These are phyloP conservation scores for Coprinopsis cinerea DNA, from an alignment of 768 basidiomycete genomes.

Conservation along the genomic window DNA sequence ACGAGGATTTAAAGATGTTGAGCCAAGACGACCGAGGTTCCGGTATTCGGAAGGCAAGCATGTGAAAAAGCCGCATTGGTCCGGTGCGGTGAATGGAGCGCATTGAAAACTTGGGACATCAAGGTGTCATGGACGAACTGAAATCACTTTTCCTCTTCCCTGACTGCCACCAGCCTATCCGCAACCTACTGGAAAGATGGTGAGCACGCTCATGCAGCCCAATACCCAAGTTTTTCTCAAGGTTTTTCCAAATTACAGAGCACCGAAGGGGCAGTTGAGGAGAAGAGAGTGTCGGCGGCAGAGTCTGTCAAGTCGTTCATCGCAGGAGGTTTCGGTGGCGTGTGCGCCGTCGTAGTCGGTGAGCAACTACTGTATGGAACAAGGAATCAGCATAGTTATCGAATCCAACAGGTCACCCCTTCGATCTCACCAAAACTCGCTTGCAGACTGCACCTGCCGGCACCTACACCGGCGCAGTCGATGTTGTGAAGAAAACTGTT, in stretches of 20 bases:
- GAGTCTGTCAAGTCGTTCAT: slow-evolving; percentile 78
- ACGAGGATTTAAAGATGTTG: not conserved
- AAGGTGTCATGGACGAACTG: slow-evolving; percentile 3
- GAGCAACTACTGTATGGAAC: no score
- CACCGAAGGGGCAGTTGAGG: slow-evolving; percentile 32
- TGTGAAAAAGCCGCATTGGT: slow-evolving; percentile 11
- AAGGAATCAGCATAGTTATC: not conserved
- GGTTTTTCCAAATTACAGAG: no score
- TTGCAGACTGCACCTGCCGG: slow-evolving; percentile 90
- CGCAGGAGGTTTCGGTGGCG: slow-evolving; percentile 90
- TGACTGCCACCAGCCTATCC: not conserved
- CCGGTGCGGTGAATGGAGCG: not conserved
- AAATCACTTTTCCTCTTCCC: not conserved
- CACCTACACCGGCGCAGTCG: slow-evolving; percentile 84
- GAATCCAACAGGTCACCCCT: slow-evolving; percentile 76
- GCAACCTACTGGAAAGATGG: slow-evolving; percentile 14
- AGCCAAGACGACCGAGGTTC: not conserved
- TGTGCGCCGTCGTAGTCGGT: slow-evolving; percentile 87
- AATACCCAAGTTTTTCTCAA: not conserved
- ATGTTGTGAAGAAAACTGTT: slow-evolving; percentile 87
- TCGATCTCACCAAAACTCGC: slow-evolving; percentile 95
- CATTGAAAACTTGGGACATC: not conserved
- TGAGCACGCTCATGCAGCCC: slow-evolving; percentile 1
- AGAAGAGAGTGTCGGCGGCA: slow-evolving; percentile 33
- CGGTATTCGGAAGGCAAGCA: not conserved